phyloP scores from a whole-genome alignment of 306 rosid species.

The Glycine latifolia region DNA sequence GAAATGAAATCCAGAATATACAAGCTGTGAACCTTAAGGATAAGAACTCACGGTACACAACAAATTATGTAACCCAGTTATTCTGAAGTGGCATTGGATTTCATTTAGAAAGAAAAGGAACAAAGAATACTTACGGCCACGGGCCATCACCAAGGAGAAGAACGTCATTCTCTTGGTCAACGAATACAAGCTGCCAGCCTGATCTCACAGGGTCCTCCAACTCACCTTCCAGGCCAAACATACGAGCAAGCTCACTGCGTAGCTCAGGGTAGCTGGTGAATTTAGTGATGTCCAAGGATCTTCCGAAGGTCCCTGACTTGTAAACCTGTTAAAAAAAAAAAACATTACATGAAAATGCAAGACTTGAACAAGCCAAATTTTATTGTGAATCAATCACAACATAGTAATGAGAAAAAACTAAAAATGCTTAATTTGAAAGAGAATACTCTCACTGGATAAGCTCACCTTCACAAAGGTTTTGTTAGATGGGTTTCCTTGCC shows the following conservation, averaged over 20 bases:
- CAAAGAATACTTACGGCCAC: constrained; percentile 52
- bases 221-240: constrained; percentile 88
- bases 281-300: constrained; percentile 65
- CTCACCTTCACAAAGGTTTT: constrained; percentile 93
- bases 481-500: constrained; percentile 65
- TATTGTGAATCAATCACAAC: background rate
- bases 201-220: constrained; percentile 95
- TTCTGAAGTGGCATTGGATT: constrained; percentile 4
- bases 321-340: constrained; percentile 44
- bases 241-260: constrained; percentile 85
- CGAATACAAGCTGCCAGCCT: constrained; percentile 99
- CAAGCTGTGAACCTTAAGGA: constrained; percentile 2
- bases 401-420: background rate
- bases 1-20: constrained; percentile 3
- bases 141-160: constrained; percentile 89
- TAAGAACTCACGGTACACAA: constrained; percentile 1
- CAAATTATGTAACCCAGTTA: background rate
- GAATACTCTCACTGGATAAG: background rate
- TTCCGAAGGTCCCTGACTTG: constrained; percentile 54
- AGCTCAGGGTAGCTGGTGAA: constrained; percentile 86
- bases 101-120: constrained; percentile 3
- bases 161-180: constrained; percentile 92
- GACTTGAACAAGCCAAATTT: constrained; percentile 7
- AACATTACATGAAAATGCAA: constrained; percentile 8
- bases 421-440: background rate